Evolutionary conservation across 2,329 filamentous ascomycete genomes (phyloP).

Genomic region (Rhexocercosporidium sp.): DNA sequence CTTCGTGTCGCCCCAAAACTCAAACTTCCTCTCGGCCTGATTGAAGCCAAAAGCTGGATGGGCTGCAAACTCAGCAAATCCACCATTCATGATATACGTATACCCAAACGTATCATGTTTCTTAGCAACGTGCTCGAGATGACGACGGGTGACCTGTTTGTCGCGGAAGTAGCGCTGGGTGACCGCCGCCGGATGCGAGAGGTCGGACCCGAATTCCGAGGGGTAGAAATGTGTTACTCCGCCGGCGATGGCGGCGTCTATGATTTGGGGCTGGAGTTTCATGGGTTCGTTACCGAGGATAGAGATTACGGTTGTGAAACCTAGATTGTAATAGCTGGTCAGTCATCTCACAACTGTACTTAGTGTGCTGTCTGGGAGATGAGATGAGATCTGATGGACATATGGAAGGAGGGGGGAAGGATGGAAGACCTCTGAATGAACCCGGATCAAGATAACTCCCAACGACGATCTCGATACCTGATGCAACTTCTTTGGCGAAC

Average conservation of each 20-base stretch:
- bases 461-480: background rate
- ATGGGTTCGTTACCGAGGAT: background rate
- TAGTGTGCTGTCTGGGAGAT: too few relatives aligned
- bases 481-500: background rate
- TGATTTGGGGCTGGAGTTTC: background rate
- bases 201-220: slow-evolving; percentile 54
- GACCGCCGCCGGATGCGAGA: slow-evolving; percentile 4
- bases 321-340: background rate
- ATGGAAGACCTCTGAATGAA: background rate
- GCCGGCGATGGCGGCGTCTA: slow-evolving; percentile 51
- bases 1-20: slow-evolving; percentile 6
- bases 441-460: background rate
- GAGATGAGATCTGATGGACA: background rate
- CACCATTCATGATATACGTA: background rate
- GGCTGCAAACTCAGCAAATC: background rate
- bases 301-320: background rate
- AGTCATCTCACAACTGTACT: too few relatives aligned
- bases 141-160: background rate
- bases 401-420: too few relatives aligned
- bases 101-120: background rate
- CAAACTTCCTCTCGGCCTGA: slow-evolving; percentile 5
- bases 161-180: background rate
- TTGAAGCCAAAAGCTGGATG: background rate
- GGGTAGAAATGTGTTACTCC: slow-evolving; percentile 64
- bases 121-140: background rate